Evolutionary conservation across 495 filamentous ascomycete genomes (phyloP).

Genomic region (Tuber borchii): DNA sequence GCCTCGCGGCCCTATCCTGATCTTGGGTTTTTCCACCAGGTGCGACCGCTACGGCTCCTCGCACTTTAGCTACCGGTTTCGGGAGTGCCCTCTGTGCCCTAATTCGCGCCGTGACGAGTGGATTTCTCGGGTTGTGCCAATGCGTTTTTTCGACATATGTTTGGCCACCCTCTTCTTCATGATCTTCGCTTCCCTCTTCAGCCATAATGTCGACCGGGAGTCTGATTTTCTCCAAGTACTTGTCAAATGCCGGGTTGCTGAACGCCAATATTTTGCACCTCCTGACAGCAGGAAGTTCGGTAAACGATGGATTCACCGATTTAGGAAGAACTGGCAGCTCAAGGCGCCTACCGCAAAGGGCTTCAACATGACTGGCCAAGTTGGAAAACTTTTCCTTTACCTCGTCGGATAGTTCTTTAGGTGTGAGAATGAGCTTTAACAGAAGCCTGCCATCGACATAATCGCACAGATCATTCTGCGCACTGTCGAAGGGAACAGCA

Average conservation of each 20-base stretch:
- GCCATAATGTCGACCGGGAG: slow-evolving; percentile 11
- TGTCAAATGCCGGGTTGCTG: slow-evolving; percentile 54
- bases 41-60: not conserved
- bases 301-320: not conserved
- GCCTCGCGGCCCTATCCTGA: slow-evolving; percentile 18
- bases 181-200: slow-evolving; percentile 10
- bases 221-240: slow-evolving; percentile 46
- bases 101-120: slow-evolving; percentile 38
- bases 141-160: slow-evolving; percentile 56
- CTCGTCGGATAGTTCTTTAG: slow-evolving; percentile 14
- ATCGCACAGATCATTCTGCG: slow-evolving; percentile 18
- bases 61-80: slow-evolving; percentile 22
- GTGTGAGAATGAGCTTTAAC: slow-evolving; percentile 17
- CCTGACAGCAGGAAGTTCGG: not conserved
- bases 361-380: slow-evolving; percentile 2
- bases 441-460: slow-evolving; percentile 29
- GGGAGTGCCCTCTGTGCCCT: slow-evolving; percentile 19
- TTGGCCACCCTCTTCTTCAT: slow-evolving; percentile 19
- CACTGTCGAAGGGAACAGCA: slow-evolving; percentile 14
- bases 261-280: slow-evolving; percentile 48
- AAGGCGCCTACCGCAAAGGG: not conserved
- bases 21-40: slow-evolving; percentile 20
- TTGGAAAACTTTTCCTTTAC: slow-evolving; percentile 13
- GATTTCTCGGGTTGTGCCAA: slow-evolving; percentile 60
- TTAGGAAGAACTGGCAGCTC: not conserved